phyloP scores from a whole-genome alignment of 2,329 filamentous ascomycete species.

The Purpureocillium lavendulum region DNA sequence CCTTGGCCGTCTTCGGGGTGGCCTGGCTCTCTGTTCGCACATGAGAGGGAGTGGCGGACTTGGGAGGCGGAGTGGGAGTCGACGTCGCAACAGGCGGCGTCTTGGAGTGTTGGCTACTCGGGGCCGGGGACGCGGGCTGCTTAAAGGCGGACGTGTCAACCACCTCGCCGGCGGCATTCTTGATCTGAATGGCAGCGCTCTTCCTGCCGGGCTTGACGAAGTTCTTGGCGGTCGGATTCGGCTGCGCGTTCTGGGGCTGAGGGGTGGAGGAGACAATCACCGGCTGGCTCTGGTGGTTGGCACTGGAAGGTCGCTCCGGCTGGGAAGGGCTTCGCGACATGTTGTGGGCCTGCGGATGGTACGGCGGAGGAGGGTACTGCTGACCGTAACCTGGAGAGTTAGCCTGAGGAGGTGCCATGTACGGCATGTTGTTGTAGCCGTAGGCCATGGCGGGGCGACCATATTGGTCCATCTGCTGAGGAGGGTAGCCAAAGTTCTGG shows the following conservation, averaged over 20 bases:
- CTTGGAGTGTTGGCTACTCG: slow-evolving; percentile 48
- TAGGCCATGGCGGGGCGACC: slow-evolving; percentile 30
- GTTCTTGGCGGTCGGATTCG: slow-evolving; percentile 34
- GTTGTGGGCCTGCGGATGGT: slow-evolving; percentile 48
- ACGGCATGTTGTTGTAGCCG: slow-evolving; percentile 38
- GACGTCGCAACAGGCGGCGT: slow-evolving; percentile 65
- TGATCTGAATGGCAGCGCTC: slow-evolving; percentile 75
- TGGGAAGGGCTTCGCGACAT: slow-evolving; percentile 85
- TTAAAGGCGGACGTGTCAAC: slow-evolving; percentile 59
- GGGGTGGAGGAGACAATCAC: slow-evolving; percentile 54
- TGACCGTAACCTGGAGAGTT: slow-evolving; percentile 44
- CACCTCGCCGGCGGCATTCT: slow-evolving; percentile 70
- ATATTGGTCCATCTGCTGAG: slow-evolving; percentile 30
- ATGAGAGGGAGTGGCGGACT: slow-evolving; percentile 61
- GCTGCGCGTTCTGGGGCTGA: slow-evolving; percentile 54
- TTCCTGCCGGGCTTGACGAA: slow-evolving; percentile 48
- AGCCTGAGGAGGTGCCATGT: slow-evolving; percentile 36
- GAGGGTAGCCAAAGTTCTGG: slow-evolving; percentile 55
- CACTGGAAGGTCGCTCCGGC: slow-evolving; percentile 61
- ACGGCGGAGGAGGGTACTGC: slow-evolving; percentile 30
- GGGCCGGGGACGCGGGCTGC: slow-evolving; percentile 47
- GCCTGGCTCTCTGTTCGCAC: slow-evolving; percentile 61
- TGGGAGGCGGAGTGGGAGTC: slow-evolving; percentile 72
- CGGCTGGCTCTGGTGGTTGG: slow-evolving; percentile 49
- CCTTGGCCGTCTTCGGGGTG: slow-evolving; percentile 64